Base-by-base conservation (phyloP, 768 basidiomycete species). In the Collybia sordida region DNA sequence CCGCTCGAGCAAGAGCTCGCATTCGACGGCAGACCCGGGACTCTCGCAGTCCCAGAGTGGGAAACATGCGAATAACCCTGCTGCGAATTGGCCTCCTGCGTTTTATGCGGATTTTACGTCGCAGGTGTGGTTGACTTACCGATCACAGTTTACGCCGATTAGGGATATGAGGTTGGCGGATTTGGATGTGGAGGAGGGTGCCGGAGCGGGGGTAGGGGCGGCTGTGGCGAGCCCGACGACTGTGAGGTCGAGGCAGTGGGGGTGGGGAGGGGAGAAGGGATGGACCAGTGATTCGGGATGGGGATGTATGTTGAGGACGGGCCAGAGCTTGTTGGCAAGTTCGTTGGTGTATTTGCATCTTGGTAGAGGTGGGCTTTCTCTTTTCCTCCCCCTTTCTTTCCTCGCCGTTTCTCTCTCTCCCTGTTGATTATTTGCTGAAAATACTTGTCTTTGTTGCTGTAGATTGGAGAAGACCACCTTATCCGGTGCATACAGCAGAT, bases 91-190 rank as follows among this genome's bases (percentile, higher is more conserved):
- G 91, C 90, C 90, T 0, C 79, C 85, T 6, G 78, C 80, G 28
- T 97, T 97, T 64, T 93, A 94, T 61, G 75, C 79, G 11, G 95
- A 98, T 69, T 98, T 96, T 65, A 85, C 85, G 0, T 90, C 90
- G 0, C 77, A 88, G 5, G 75, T 97, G 44, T 97, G 93, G 88
- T 78, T 95, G 38, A 96, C 94, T 0, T 98, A 98, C 69, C 89
- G 95, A 19, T 85, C 85, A 1, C 87, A 93, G 35, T 96, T 95
- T 54, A 65, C 81, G 0, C 87, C 92, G 2, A 94, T 98, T 58
- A 75, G 83, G 37, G 86, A 92, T 63, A 75, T 73, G 0, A 68
- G 68, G 2, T 54, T 77, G 31, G 69, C 57, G 2, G 75, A 77
- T 55, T 54, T 78, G 22, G 59, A 64, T 40, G 25, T 44, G 19